A percentile compares a stretch with the other conserved stretches of the same genome.
These are phyloP conservation scores for Monosporascus sp. DNA, from an alignment of 2,329 filamentous ascomycete genomes.

Conservation along the genomic window DNA sequence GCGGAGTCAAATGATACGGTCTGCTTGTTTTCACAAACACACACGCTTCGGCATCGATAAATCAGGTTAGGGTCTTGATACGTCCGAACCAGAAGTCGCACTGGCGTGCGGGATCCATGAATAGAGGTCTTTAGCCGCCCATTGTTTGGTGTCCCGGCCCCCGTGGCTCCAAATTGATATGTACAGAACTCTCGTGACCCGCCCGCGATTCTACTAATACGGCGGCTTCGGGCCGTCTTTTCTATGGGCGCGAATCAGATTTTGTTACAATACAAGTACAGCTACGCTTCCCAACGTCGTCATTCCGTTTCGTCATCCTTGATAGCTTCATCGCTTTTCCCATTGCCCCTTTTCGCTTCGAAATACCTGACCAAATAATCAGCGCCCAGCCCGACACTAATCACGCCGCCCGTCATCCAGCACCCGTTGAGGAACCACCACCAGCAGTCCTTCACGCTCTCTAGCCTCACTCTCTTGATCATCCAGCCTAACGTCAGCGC, in stretches of 20 bases:
- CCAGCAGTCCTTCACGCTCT: slow-evolving; percentile 64
- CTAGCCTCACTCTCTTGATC: slow-evolving; percentile 63
- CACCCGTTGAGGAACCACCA: slow-evolving; percentile 73
- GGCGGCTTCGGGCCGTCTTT: too few relatives aligned
- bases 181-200: not conserved
- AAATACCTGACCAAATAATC: slow-evolving; percentile 54
- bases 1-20: slow-evolving; percentile 28
- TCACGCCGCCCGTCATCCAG: slow-evolving; percentile 60
- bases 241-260: too few relatives aligned
- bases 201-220: too few relatives aligned
- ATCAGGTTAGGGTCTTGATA: slow-evolving; percentile 28
- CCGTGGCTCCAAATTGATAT: not conserved
- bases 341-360: slow-evolving; percentile 21
- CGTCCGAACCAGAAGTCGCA: slow-evolving; percentile 13
- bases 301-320: not conserved
- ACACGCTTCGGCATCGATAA: slow-evolving; percentile 23
- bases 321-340: not conserved
- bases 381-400: slow-evolving; percentile 51
- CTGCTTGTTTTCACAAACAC: slow-evolving; percentile 29
- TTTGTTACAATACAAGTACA: not conserved
- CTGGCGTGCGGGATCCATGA: slow-evolving; percentile 29
- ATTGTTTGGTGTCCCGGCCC: not conserved
- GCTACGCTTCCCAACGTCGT: not conserved
- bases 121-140: slow-evolving; percentile 28
- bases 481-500: slow-evolving; percentile 56